Evolutionary conservation across 2,329 filamentous ascomycete genomes (phyloP), one percentile per base, ranked within the genome.

Genomic region (Cytospora piceae): DNA sequence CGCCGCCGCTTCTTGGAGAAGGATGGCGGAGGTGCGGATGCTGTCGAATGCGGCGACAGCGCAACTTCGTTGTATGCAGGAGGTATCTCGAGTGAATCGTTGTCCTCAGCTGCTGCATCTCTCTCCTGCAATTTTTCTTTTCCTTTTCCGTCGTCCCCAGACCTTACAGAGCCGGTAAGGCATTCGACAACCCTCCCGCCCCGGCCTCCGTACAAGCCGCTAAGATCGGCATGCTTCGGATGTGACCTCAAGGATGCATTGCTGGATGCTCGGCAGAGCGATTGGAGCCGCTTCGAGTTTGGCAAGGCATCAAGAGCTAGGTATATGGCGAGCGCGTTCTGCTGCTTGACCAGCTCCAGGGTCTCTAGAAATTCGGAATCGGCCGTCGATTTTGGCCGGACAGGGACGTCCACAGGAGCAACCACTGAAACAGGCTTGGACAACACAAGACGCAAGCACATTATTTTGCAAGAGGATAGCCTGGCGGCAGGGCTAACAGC

Each of bases 211-310:
- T 49, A 49, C n/a, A 49, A 24, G 4, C 46, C 46, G 4, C 46
- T 49, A 7, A 49, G 46, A 49, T 49, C 46, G 46, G 46, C 46
- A 49, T 49, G 46, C n/a, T 49, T 49, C 22, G 46, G 46, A 49
- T 49, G 46, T 49, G 46, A 49, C 46, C 24, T 49, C 46, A 49
- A 22, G 4, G 46, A 49, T 1, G 17, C 5, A 49, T 49, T 49
- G 46, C 46, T 49, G 46, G 46, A 49, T 24, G 46, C 46, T 24
- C 9, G 46, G n/a, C 46, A 49, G n/a, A 49, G 46, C n/a, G 22
- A 22, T 24, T 49, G n/a, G 24, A 49, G n/a, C 46, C n/a, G 46
- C 46, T 49, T 49, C n/a, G 46, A 24, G n/a, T 49, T 49, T 12
- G 46, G 46, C 11, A 49, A 24, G 3, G 46, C n/a, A 24, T 49